Conservation (phyloP, 2,329 filamentous ascomycete genomes). For the Hypoxylon sp. region DNA sequence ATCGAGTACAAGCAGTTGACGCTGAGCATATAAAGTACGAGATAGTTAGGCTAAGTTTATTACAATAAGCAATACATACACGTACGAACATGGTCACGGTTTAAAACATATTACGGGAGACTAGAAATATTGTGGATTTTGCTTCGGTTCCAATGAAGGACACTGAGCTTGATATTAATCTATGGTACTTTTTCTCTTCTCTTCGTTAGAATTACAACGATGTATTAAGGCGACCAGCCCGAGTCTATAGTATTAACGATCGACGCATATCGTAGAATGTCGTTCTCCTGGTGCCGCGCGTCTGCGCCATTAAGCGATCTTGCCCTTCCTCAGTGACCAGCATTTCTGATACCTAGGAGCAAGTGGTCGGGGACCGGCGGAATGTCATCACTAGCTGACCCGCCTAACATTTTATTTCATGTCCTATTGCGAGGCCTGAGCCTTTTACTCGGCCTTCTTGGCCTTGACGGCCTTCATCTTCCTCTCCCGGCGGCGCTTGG, state of each 20-base stretch:
- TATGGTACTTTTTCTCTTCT: constrained; percentile 40
- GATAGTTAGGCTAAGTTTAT: neutral
- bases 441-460: constrained; percentile 63
- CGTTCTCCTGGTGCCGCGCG: constrained; percentile 16
- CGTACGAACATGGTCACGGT: neutral
- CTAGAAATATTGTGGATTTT: constrained; percentile 7
- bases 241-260: constrained; percentile 48
- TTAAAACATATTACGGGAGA: neutral
- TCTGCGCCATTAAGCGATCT: constrained; percentile 24
- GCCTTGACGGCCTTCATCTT: constrained; percentile 78
- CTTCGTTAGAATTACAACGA: constrained; percentile 42
- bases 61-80: neutral
- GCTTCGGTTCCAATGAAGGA: constrained; percentile 39
- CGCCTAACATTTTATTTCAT: constrained; percentile 19
- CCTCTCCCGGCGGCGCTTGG: constrained; percentile 84
- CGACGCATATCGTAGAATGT: constrained; percentile 38
- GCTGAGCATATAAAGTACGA: neutral
- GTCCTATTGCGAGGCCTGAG: constrained; percentile 13
- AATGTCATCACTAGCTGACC: constrained; percentile 13
- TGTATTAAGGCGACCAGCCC: constrained; percentile 43
- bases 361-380: constrained; percentile 21
- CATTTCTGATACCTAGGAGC: constrained; percentile 38
- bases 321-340: constrained; percentile 39
- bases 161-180: constrained; percentile 44
- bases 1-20: neutral